These are phyloP conservation scores for Epichloe sp. DNA, from an alignment of 2,329 filamentous ascomycete species.

Conservation along the genomic window DNA sequence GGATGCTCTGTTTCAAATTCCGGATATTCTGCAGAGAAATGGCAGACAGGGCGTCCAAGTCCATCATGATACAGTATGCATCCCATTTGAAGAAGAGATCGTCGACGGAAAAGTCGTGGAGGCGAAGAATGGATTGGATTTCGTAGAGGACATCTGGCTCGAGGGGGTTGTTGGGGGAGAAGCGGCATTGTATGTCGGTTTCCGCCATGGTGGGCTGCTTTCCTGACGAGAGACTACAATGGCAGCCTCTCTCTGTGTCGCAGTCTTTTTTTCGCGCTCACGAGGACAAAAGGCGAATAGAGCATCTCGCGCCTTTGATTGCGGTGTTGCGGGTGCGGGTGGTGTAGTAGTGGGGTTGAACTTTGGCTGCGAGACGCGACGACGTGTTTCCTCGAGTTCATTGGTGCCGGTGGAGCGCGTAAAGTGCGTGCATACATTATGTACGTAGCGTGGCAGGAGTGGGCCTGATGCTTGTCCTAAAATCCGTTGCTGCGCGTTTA, in stretches of 20 bases:
- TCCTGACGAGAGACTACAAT: no score
- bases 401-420: background rate
- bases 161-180: constrained; percentile 35
- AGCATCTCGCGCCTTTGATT: no score
- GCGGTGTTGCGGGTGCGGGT: no score
- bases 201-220: constrained; percentile 20
- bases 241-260: background rate
- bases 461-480: no score
- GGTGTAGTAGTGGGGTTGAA: background rate
- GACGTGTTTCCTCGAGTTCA: background rate
- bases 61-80: constrained; percentile 92
- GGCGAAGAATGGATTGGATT: constrained; percentile 70
- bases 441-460: no score
- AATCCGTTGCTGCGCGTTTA: no score
- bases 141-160: constrained; percentile 68
- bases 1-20: constrained; percentile 74
- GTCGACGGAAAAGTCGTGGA: constrained; percentile 69
- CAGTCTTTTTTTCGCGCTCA: no score
- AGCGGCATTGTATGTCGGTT: constrained; percentile 21
- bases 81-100: constrained; percentile 99
- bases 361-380: constrained; percentile 1
- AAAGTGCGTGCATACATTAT: background rate
- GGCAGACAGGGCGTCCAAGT: constrained; percentile 55
- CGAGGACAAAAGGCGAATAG: no score
- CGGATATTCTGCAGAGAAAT: constrained; percentile 54